Evolutionary conservation across 2,329 filamentous ascomycete species (phyloP), one percentile per base, ranked within the genome.

Genomic region (Fusarium avenaceum): DNA sequence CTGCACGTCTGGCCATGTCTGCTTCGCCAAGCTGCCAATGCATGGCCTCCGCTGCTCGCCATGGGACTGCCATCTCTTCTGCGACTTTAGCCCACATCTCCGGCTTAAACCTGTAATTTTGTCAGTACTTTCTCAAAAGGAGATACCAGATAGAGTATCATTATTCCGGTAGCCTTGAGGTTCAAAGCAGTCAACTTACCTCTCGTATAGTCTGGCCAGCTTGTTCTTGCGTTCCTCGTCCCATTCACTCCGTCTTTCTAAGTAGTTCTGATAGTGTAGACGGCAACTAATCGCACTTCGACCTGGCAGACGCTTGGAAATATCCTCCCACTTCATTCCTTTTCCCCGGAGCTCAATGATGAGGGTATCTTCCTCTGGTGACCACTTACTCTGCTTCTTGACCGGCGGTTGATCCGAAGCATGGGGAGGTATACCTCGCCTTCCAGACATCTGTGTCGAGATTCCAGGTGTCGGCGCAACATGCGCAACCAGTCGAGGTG

Each of bases 301-400:
- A 65, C 95, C 95, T 4, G 94, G 94, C 49, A 98, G 83, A 55
- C 91, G 88, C 82, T 95, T 96, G 65, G 93, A 96, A 74, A 98
- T 97, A 79, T 98, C 95, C 77, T 98, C 95, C 96, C 95, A 98
- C 78, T 98, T 98, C 93, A 97, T 97, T 10, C 93, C 92, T 72
- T 90, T 90, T 38, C 93, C 93, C 59, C 95, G 89, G 65, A 98
- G 87, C 78, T 96, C 92, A 74, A 97, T 97, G 73, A 97, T 97
- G 48, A 96, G 83, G n/a, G 92, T 89, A 79, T 98, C 94, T 79
- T 98, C 95, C 65, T 97, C 93, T 1, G 91, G 85, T 7, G 93
- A 96, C 96, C 96, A 98, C 80, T 98, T 98, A 76, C 93, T 97
- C 79, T 97, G 94, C 81, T 95, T 96, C 83, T 96, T 97, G 33